Evolutionary conservation across 2,329 filamentous ascomycete species (phyloP).

Genomic region (Pyricularia sp.): DNA sequence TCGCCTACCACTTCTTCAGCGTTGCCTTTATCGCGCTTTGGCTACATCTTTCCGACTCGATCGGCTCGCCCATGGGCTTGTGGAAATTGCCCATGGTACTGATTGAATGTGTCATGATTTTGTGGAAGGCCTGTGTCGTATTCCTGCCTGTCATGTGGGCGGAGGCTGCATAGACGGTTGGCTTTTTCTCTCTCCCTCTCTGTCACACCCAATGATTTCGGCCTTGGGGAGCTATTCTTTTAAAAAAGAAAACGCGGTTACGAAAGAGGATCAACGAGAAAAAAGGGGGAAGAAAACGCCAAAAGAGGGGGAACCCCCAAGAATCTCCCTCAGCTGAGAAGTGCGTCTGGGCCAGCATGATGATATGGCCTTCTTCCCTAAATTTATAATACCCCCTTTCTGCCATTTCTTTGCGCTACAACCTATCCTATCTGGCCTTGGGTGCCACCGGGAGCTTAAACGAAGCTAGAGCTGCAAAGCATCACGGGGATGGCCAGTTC

Average conservation of each 20-base stretch:
- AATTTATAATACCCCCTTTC: background rate
- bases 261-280: background rate
- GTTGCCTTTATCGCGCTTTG: slow-evolving; percentile 74
- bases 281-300: too few species aligned
- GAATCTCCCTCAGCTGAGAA: background rate
- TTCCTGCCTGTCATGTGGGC: slow-evolving; percentile 71
- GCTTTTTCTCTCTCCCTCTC: background rate
- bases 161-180: slow-evolving; percentile 6
- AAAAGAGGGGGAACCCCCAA: background rate
- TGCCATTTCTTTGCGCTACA: background rate
- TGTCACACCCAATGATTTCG: background rate
- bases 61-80: slow-evolving; percentile 36
- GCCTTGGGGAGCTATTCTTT: background rate
- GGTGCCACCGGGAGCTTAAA: background rate
- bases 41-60: slow-evolving; percentile 35
- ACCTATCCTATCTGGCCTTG: background rate
- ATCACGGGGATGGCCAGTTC: background rate
- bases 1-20: slow-evolving; percentile 90
- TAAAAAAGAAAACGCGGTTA: background rate
- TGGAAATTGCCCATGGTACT: slow-evolving; percentile 56
- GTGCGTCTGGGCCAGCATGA: background rate
- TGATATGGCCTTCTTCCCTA: background rate
- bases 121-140: slow-evolving; percentile 73
- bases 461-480: background rate
- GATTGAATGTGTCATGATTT: slow-evolving; percentile 57